Percentiles rank a stretch among this genome's conserved stretches.
Evolutionary conservation across 2,329 filamentous ascomycete species (phyloP).

Genomic region (Pyrenochaeta sp.): DNA sequence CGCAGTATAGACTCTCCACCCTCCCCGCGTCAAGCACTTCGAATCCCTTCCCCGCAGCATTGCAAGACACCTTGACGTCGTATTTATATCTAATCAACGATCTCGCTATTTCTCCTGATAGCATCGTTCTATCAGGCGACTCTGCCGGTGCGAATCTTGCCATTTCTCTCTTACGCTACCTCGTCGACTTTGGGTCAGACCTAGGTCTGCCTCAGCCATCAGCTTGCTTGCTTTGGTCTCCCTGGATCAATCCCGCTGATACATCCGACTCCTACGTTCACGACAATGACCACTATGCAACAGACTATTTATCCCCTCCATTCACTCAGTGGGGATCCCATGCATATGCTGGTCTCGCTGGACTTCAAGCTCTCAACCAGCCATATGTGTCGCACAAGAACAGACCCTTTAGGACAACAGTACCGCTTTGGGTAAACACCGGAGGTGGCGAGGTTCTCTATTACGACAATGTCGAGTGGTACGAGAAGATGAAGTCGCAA

Average conservation of each 20-base stretch:
- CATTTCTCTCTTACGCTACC: slow-evolving; percentile 56
- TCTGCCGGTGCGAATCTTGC: slow-evolving; percentile 59
- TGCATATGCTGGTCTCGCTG: slow-evolving; percentile 39
- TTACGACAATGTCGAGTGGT: slow-evolving; percentile 49
- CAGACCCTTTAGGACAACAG: slow-evolving; percentile 48
- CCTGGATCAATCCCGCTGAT: slow-evolving; percentile 51
- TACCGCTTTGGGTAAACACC: slow-evolving; percentile 53
- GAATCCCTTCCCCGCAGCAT: slow-evolving; percentile 59
- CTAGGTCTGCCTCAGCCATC: slow-evolving; percentile 44
- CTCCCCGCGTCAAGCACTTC: slow-evolving; percentile 44
- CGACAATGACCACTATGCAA: slow-evolving; percentile 42
- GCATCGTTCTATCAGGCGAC: slow-evolving; percentile 58
- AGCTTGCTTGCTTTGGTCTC: slow-evolving; percentile 53
- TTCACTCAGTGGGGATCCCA: slow-evolving; percentile 55
- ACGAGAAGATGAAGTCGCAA: slow-evolving; percentile 45
- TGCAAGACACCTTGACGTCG: slow-evolving; percentile 58
- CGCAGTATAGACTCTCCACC: slow-evolving; percentile 59
- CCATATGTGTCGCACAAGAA: slow-evolving; percentile 51
- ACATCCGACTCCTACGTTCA: slow-evolving; percentile 31
- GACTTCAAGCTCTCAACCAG: slow-evolving; percentile 11
- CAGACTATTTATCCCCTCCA: slow-evolving; percentile 52
- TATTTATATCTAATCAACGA: slow-evolving; percentile 57
- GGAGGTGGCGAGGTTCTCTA: slow-evolving; percentile 54
- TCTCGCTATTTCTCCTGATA: slow-evolving; percentile 47
- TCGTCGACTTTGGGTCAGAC: slow-evolving; percentile 50